Percentiles rank a stretch among this genome's conserved stretches.
phyloP scores from a whole-genome alignment of 176 grass and related monocot species.

The Zizania latifolia region DNA sequence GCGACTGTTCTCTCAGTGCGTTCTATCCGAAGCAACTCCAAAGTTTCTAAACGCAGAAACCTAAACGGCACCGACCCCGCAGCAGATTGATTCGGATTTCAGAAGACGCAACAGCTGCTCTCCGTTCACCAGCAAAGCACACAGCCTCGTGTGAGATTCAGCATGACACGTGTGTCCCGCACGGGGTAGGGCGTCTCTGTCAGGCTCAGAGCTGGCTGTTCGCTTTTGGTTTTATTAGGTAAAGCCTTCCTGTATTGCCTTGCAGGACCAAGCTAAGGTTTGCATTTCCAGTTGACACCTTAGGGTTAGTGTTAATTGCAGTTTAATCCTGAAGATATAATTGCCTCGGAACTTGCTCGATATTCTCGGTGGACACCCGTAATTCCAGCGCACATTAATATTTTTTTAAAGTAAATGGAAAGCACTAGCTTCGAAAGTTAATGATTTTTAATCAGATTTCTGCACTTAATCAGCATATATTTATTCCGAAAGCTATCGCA shows the following conservation, averaged over 20 bases:
- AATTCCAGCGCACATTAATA: neutral
- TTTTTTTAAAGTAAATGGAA: neutral
- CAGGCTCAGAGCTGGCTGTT: neutral
- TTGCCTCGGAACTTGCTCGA: neutral
- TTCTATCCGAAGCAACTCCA: neutral
- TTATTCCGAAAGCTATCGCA: neutral
- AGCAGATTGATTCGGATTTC: neutral
- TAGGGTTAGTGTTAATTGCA: neutral
- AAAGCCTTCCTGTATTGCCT: neutral
- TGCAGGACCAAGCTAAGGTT: neutral
- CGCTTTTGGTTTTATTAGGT: neutral
- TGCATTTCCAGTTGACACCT: neutral
- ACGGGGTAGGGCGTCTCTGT: neutral
- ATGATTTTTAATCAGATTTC: neutral
- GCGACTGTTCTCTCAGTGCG: neutral
- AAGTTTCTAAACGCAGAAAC: neutral
- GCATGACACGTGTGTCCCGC: neutral
- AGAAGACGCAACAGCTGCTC: neutral
- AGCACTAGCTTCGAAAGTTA: neutral
- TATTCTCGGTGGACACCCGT: neutral
- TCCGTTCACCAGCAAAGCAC: fast-evolving
- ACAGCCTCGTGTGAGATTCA: neutral
- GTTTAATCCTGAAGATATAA: neutral
- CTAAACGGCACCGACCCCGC: conserved; percentile 13
- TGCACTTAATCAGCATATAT: neutral